These are phyloP conservation scores for Beta corolliflora DNA, from an alignment of 179 eudicot genomes.

Conservation along the genomic window DNA sequence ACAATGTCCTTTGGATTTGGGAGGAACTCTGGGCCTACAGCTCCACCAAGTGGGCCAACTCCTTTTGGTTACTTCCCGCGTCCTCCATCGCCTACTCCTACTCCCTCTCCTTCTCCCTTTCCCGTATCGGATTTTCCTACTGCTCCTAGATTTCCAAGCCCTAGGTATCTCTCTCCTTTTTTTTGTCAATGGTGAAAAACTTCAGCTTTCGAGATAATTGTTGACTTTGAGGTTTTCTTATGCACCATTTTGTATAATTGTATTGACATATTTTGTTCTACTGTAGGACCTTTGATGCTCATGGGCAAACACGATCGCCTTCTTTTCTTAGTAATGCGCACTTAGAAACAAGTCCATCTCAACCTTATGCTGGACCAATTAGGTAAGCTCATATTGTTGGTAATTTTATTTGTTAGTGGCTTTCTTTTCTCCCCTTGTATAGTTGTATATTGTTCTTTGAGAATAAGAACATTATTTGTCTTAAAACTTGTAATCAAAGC, in stretches of 20 bases:
- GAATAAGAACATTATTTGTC: not conserved
- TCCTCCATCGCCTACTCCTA: slow-evolving; percentile 30
- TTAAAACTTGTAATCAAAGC: not conserved
- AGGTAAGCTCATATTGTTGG: slow-evolving; percentile 22
- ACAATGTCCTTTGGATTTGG: slow-evolving; percentile 49
- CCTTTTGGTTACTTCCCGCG: slow-evolving; percentile 40
- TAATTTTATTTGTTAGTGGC: not conserved
- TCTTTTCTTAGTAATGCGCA: slow-evolving; percentile 17
- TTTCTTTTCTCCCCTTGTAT: not conserved
- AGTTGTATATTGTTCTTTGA: not conserved
- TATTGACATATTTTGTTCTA: not conserved
- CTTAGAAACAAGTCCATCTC: slow-evolving; percentile 21
- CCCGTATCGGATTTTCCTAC: not conserved
- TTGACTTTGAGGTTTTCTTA: slow-evolving; percentile 7
- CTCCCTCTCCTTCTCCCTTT: slow-evolving; percentile 24
- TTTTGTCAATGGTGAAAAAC: not conserved
- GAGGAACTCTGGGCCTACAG: slow-evolving; percentile 59
- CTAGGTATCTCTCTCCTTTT: slow-evolving; percentile 17
- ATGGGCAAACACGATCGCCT: slow-evolving; percentile 16
- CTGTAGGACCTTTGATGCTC: slow-evolving; percentile 30
- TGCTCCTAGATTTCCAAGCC: slow-evolving; percentile 20
- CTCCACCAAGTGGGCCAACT: slow-evolving; percentile 32
- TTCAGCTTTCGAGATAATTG: slow-evolving; percentile 8
- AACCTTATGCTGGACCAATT: slow-evolving; percentile 20
- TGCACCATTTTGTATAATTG: not conserved